Base-by-base conservation (phyloP, 2,329 filamentous ascomycete species). In the Colletotrichum shisoi region DNA sequence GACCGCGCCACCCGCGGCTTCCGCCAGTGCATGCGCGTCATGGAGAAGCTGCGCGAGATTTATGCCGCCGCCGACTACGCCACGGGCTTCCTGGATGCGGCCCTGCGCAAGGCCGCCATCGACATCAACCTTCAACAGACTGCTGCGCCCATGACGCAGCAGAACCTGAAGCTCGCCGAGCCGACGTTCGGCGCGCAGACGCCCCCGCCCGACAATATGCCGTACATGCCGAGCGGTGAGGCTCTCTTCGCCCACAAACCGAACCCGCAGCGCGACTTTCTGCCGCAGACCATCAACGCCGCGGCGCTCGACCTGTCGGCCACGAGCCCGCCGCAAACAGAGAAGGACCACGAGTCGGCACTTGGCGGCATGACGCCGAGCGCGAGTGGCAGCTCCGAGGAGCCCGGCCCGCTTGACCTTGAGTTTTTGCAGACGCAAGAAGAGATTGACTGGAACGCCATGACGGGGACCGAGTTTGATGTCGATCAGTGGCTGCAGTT, bases 41-140 rank as follows among this genome's bases (percentile, higher is more conserved):
- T 97, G 83, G 89, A 93, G 76, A 90, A 90, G 70, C 84, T 98
- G 19, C 88, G 93, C 44, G 93, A 97, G 74, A 92, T 93, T 37
- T 97, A 98, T 74, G 89, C 93, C 0, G 93, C 94, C 0, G 94
- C 94, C n/a, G 94, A 97, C 77, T 97, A 95, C 73, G 93, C 93
- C n/a, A 94, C 92, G 0, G 92, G 92, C 2, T 97, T 97, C 81
- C 84, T 97, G n/a, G 92, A 96, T 75, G 93, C 93, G 1, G 93
- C 93, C 0, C 91, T 97, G 70, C 89, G 91, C 69, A 96, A 96
- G 80, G 92, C 92, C 9, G 89, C 91, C 63, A 93, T 95, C 69
- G 88, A 91, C 63, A 82, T 93, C 45, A 77, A 74, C 54, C 72
- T 75, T 17, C 73, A 74, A 5, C 75, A 74, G 15, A 73, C 75